Conservation (phyloP, 345 rosid genomes). For the Fremontodendron californicum region DNA sequence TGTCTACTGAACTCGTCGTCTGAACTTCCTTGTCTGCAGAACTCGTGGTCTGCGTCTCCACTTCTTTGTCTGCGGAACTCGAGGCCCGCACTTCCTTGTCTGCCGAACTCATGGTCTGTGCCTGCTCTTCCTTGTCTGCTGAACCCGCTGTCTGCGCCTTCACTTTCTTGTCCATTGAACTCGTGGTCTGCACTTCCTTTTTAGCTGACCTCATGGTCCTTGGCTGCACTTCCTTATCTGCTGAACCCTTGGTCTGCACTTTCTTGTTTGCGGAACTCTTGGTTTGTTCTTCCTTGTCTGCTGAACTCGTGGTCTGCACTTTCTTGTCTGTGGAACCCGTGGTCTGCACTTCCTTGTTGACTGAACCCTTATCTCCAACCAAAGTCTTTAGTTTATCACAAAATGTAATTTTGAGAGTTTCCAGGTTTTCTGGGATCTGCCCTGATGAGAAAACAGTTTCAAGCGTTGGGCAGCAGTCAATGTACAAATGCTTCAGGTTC, state of each 20-base stretch:
- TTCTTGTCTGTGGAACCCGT: not conserved
- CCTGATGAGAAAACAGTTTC: slow-evolving; percentile 20
- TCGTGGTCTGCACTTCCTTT: too few relatives aligned
- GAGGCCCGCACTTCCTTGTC: not conserved
- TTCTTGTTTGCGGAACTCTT: too few relatives aligned
- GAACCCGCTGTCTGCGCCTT: too few relatives aligned
- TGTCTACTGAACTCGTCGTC: too few relatives aligned
- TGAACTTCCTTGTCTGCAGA: not conserved
- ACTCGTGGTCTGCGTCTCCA: not conserved
- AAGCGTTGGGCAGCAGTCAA: slow-evolving; percentile 49
- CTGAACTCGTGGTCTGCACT: too few relatives aligned
- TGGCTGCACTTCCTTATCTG: too few relatives aligned
- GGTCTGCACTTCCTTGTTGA: not conserved
- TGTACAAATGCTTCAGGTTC: slow-evolving; percentile 35
- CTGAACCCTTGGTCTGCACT: too few relatives aligned
- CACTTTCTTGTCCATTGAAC: too few relatives aligned
- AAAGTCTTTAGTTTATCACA: slow-evolving; percentile 41
- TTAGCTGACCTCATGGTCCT: too few relatives aligned
- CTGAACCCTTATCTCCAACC: not conserved
- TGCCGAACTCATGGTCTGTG: too few relatives aligned
- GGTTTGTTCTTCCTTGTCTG: too few relatives aligned
- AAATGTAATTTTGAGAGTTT: slow-evolving; percentile 31
- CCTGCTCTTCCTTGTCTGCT: not conserved
- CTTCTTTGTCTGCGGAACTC: not conserved
- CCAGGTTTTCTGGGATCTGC: slow-evolving; percentile 30